phyloP scores from a whole-genome alignment of 495 filamentous ascomycete genomes.

The Schizothecium vesticola region DNA sequence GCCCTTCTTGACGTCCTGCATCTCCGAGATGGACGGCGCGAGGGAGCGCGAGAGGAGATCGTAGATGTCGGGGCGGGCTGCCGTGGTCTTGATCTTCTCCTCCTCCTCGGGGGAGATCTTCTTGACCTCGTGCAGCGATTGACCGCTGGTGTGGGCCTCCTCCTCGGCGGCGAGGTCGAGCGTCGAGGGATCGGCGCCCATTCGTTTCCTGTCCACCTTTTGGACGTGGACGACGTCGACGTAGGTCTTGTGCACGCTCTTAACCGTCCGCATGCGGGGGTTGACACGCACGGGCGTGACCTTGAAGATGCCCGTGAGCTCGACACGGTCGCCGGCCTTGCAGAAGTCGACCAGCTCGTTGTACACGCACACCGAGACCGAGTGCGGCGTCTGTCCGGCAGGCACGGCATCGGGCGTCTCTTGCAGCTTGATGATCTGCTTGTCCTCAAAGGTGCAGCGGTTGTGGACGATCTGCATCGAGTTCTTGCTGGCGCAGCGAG shows the following conservation, averaged over 20 bases:
- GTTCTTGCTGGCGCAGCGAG: conserved; percentile 77
- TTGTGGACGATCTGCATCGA: conserved; percentile 99
- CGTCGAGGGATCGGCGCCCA: conserved; percentile 87
- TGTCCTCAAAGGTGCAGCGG: conserved; percentile 89
- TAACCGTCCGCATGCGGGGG: conserved; percentile 84
- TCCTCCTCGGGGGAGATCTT: conserved; percentile 89
- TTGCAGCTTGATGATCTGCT: conserved; percentile 98
- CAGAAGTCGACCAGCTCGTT: conserved; percentile 96
- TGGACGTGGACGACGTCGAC: conserved; percentile 93
- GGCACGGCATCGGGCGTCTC: conserved; percentile 94
- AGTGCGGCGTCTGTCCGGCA: conserved; percentile 96
- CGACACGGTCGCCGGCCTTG: conserved; percentile 93
- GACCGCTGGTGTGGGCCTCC: conserved; percentile 73
- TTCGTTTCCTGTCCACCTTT: conserved; percentile 88
- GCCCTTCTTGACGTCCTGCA: conserved; percentile 98
- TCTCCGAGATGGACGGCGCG: conserved; percentile 92
- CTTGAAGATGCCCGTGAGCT: conserved; percentile 95
- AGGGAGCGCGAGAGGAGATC: conserved; percentile 88
- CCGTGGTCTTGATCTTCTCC: conserved; percentile 77
- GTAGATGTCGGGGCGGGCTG: conserved; percentile 81
- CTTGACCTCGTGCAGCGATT: conserved; percentile 71
- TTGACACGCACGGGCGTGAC: conserved; percentile 94
- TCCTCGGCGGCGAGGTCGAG: conserved; percentile 57
- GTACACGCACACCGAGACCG: conserved; percentile 92
- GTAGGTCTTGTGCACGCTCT: conserved; percentile 95